Conservation (phyloP, 1,139 yeast genomes). For the Saccharomyces hybrid region DNA sequence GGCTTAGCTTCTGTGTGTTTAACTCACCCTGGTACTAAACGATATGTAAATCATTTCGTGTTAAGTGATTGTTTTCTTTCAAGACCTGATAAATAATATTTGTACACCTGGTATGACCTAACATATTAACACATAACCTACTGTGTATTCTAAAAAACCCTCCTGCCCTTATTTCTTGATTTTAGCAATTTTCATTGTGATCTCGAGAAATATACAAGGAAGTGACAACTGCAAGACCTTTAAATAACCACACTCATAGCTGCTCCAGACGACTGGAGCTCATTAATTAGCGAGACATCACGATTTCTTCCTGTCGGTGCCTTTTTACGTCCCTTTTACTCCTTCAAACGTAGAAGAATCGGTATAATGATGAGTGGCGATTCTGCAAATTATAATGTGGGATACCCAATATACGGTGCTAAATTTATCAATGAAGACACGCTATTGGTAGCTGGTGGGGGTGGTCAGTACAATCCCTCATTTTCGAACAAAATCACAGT, state of each 20-base stretch:
- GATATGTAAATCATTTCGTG: no score
- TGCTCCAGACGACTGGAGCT: neutral
- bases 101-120: no score
- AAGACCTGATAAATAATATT: no score
- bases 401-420: constrained; percentile 79
- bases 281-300: neutral
- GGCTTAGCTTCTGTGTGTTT: no score
- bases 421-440: constrained; percentile 57
- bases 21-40: no score
- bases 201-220: neutral
- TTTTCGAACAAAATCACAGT: constrained; percentile 82
- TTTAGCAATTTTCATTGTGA: neutral
- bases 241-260: neutral
- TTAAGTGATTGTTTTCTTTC: no score
- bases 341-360: neutral
- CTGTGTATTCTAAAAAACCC: no score
- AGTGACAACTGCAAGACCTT: neutral
- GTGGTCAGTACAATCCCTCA: constrained; percentile 89
- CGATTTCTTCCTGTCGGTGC: neutral
- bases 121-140: no score
- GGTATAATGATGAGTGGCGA: constrained; percentile 27
- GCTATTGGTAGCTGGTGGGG: constrained; percentile 81
- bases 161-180: neutral
- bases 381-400: constrained; percentile 41
- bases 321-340: neutral